Evolutionary conservation across 2,329 filamentous ascomycete species (phyloP).

Genomic region (Allantophomopsis cytisporea): DNA sequence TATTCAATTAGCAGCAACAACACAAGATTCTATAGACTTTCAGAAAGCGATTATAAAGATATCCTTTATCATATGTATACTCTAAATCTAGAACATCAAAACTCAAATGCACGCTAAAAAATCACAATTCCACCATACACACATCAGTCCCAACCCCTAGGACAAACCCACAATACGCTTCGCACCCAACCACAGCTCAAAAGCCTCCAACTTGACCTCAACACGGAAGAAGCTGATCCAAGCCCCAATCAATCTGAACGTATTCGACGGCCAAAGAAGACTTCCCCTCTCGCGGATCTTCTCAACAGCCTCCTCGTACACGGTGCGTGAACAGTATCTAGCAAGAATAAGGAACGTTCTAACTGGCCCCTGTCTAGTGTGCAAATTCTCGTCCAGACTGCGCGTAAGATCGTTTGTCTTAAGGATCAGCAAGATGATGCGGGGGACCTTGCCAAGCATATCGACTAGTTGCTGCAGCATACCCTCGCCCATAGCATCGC

Average conservation of each 20-base stretch:
- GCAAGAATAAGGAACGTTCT: slow-evolving; percentile 56
- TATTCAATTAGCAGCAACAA: no score
- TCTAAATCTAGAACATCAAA: no score
- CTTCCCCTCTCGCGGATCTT: slow-evolving; percentile 37
- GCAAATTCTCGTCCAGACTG: slow-evolving; percentile 80
- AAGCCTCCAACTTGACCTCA: slow-evolving; percentile 46
- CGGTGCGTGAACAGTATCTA: slow-evolving; percentile 52
- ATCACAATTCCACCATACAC: no score
- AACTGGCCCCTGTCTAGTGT: slow-evolving; percentile 55
- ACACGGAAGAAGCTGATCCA: slow-evolving; percentile 46
- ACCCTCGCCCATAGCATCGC: slow-evolving; percentile 71
- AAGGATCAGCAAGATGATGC: slow-evolving; percentile 86
- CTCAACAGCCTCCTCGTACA: slow-evolving; percentile 51
- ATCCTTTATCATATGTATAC: no score
- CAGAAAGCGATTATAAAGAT: no score
- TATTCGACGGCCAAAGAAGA: slow-evolving; percentile 43
- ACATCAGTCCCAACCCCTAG: background rate
- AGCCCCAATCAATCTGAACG: slow-evolving; percentile 36
- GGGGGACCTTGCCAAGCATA: slow-evolving; percentile 74
- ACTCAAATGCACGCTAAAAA: no score
- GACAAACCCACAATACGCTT: slow-evolving; percentile 29
- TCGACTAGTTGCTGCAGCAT: slow-evolving; percentile 81
- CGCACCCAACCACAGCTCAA: slow-evolving; percentile 45
- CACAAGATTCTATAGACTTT: no score
- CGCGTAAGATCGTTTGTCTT: slow-evolving; percentile 97